phyloP scores from a whole-genome alignment of 495 filamentous ascomycete genomes.

The Penicillium alfredii region DNA sequence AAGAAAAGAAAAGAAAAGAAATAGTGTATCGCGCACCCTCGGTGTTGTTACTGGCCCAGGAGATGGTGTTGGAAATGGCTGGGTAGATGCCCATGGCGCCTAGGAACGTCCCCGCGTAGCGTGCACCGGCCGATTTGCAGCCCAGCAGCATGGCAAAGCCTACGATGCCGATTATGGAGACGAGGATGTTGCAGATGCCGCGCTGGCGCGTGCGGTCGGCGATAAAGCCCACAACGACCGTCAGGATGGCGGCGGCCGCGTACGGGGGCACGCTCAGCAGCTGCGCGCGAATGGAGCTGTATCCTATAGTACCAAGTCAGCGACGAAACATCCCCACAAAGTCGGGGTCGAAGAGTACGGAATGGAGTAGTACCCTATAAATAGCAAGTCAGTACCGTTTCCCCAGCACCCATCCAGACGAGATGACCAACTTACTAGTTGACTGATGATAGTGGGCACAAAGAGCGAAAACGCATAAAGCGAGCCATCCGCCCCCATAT shows the following conservation, averaged over 20 bases:
- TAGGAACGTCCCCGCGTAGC: constrained; percentile 81
- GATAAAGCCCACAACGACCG: constrained; percentile 67
- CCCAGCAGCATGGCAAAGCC: constrained; percentile 77
- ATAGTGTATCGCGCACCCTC: constrained; percentile 46
- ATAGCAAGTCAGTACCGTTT: too few relatives aligned
- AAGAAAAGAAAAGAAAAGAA: too few relatives aligned
- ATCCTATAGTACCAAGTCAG: constrained; percentile 44
- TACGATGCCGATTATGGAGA: constrained; percentile 63
- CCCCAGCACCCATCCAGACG: too few relatives aligned
- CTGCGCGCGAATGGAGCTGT: constrained; percentile 62
- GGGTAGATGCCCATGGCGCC: constrained; percentile 90
- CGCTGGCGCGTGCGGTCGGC: constrained; percentile 74
- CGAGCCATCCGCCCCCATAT: constrained; percentile 65
- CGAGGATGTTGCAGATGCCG: constrained; percentile 74
- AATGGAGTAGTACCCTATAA: too few relatives aligned
- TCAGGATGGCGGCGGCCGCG: constrained; percentile 71
- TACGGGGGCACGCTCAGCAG: constrained; percentile 87
- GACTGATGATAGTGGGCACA: constrained; percentile 74
- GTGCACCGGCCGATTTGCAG: constrained; percentile 51
- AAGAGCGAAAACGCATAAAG: constrained; percentile 92
- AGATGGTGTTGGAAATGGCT: constrained; percentile 84
- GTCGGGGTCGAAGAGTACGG: too few relatives aligned
- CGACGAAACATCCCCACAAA: not conserved
- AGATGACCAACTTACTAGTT: constrained; percentile 33
- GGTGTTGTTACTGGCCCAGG: constrained; percentile 83